Evolutionary conservation across 768 basidiomycete genomes (phyloP).

Genomic region (Kwoniella mangroviensis): DNA sequence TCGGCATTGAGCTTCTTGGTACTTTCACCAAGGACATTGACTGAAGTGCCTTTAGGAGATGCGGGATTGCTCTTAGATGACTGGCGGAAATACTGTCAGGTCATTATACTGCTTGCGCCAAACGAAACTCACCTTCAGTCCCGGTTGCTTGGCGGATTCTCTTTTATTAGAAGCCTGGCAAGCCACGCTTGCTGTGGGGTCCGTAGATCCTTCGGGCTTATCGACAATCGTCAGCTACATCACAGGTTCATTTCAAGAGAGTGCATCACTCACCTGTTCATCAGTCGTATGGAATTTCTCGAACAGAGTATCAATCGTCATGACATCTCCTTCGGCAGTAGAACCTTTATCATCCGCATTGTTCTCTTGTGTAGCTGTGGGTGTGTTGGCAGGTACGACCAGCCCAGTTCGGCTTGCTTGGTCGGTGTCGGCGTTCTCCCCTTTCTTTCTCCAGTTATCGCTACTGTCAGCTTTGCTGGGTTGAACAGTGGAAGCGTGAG

Average conservation of each 20-base stretch:
- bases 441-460: conserved; percentile 38
- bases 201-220: not conserved
- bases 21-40: conserved; percentile 14
- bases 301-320: conserved; percentile 44
- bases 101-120: conserved; percentile 5
- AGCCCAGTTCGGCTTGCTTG: not conserved
- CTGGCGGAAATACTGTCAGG: conserved; percentile 18
- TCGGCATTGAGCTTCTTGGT: conserved; percentile 23
- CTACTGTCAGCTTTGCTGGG: conserved; percentile 47
- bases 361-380: not conserved
- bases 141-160: not conserved
- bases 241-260: not conserved
- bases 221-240: not conserved
- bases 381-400: not conserved
- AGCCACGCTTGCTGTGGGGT: not conserved
- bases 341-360: not conserved
- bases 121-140: conserved; percentile 11
- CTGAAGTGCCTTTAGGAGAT: conserved; percentile 8
- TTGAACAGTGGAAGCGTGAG: conserved; percentile 1
- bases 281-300: conserved; percentile 34
- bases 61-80: conserved; percentile 21
- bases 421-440: not conserved
- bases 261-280: conserved; percentile 5
- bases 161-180: conserved; percentile 2
- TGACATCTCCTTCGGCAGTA: conserved; percentile 9